Percentiles rank a stretch among this genome's conserved stretches.
Evolutionary conservation across 139 green algal species (phyloP).

Genomic region (Auxenochlorella protothecoides): DNA sequence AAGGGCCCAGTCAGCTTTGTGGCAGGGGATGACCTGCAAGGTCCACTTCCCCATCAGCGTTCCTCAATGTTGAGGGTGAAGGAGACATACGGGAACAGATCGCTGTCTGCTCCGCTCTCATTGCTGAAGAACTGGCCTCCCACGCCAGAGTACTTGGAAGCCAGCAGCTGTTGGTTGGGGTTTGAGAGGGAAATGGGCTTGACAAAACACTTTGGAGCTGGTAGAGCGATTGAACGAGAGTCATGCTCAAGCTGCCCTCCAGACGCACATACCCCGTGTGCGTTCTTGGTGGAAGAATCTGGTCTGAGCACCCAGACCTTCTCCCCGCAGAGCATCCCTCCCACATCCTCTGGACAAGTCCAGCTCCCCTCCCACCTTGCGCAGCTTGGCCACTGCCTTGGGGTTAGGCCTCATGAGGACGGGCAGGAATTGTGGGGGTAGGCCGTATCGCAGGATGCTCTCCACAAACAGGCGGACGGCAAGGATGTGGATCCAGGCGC

Average conservation of each 20-base stretch:
- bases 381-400: slow-evolving; percentile 50
- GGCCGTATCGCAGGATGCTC: slow-evolving; percentile 92
- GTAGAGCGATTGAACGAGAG: no score
- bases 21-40: no score
- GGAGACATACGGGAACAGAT: slow-evolving; percentile 76
- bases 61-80: slow-evolving; percentile 63
- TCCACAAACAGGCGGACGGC: slow-evolving; percentile 93
- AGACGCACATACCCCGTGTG: neutral
- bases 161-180: no score
- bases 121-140: slow-evolving; percentile 12
- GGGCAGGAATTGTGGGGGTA: slow-evolving; percentile 77
- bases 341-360: slow-evolving; percentile 23
- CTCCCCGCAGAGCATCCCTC: neutral
- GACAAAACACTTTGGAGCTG: no score
- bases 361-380: slow-evolving; percentile 39
- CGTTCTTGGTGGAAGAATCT: slow-evolving; percentile 3
- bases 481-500: slow-evolving; percentile 80
- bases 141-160: no score
- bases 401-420: slow-evolving; percentile 62
- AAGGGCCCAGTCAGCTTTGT: no score
- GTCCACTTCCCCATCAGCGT: no score
- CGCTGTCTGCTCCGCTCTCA: slow-evolving; percentile 26
- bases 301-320: slow-evolving; percentile 8
- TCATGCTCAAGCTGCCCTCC: no score
- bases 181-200: no score